Evolutionary conservation across 1,284 basidiomycete species (phyloP).

Genomic region (Porodaedalea pini): DNA sequence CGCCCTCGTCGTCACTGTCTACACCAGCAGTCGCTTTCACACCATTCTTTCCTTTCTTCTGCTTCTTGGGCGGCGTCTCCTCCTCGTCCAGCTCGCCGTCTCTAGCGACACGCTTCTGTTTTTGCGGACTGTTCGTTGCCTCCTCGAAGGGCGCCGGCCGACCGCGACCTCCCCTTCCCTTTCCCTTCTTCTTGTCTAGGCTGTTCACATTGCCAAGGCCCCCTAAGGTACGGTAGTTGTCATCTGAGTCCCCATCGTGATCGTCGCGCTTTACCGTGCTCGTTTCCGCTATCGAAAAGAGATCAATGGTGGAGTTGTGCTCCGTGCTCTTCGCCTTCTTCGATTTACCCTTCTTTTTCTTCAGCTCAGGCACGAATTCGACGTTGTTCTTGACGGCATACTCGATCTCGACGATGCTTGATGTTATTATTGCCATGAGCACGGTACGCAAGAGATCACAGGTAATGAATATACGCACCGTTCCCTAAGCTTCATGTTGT

Average conservation of each 20-base stretch:
- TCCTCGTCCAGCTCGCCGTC: slow-evolving; percentile 19
- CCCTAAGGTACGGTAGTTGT: background rate
- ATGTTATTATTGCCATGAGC: background rate
- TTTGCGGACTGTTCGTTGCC: slow-evolving; percentile 13
- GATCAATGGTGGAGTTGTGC: slow-evolving; percentile 12
- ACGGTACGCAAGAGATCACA: slow-evolving; percentile 47
- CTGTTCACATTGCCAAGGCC: background rate
- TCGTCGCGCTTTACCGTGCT: background rate
- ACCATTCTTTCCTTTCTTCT: slow-evolving; percentile 22
- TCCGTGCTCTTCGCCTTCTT: slow-evolving; percentile 34
- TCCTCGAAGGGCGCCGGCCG: slow-evolving; percentile 8
- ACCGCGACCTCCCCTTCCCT: background rate
- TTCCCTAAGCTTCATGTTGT: slow-evolving; percentile 75
- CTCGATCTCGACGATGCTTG: slow-evolving; percentile 71
- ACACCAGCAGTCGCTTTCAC: slow-evolving; percentile 6
- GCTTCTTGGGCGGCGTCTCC: slow-evolving; percentile 39
- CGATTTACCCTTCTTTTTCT: slow-evolving; percentile 38
- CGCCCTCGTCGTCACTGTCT: slow-evolving; percentile 7
- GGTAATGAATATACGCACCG: slow-evolving; percentile 70
- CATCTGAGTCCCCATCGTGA: slow-evolving; percentile 15
- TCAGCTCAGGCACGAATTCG: slow-evolving; percentile 62
- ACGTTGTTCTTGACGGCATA: slow-evolving; percentile 61
- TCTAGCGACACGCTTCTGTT: slow-evolving; percentile 11
- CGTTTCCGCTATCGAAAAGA: background rate
- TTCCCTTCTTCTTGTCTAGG: background rate